Conservation (phyloP, 495 filamentous ascomycete species). For the Xylaria intraflava region DNA sequence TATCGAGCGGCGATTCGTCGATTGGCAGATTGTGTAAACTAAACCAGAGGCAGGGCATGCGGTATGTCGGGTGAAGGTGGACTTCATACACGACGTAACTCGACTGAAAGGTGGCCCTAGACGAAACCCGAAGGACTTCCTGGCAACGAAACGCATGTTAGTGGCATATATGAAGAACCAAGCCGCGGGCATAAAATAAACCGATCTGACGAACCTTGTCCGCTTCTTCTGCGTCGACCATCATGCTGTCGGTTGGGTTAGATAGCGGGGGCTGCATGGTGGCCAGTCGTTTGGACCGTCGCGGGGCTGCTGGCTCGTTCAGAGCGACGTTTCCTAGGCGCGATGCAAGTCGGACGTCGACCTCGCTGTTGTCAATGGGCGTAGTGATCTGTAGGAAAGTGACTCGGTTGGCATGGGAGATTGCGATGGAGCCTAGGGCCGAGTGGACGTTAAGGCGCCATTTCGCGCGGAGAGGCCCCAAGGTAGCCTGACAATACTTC, state of each 20-base stretch:
- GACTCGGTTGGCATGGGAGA: slow-evolving; percentile 25
- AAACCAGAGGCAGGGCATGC: slow-evolving; percentile 54
- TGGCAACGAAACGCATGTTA: slow-evolving; percentile 29
- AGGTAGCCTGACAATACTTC: slow-evolving; percentile 45
- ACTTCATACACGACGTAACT: slow-evolving; percentile 57
- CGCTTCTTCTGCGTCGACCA: slow-evolving; percentile 40
- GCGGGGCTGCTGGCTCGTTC: background rate
- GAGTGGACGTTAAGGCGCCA: slow-evolving; percentile 36
- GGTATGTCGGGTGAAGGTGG: slow-evolving; percentile 52
- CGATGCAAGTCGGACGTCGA: slow-evolving; percentile 37
- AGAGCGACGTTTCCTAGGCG: slow-evolving; percentile 35
- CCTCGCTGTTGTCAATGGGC: slow-evolving; percentile 34
- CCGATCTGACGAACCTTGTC: slow-evolving; percentile 33
- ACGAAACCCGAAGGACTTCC: slow-evolving; percentile 18
- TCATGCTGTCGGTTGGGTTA: slow-evolving; percentile 22
- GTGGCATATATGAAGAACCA: slow-evolving; percentile 18
- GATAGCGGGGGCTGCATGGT: background rate
- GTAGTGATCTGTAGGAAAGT: slow-evolving; percentile 45
- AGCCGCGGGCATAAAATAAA: slow-evolving; percentile 16
- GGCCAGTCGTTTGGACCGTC: slow-evolving; percentile 1
- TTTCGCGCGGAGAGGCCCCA: slow-evolving; percentile 39
- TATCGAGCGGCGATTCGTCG: slow-evolving; percentile 35
- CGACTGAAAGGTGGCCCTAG: slow-evolving; percentile 36
- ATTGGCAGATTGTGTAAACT: slow-evolving; percentile 40
- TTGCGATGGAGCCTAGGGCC: slow-evolving; percentile 28